Base-by-base conservation (phyloP, 257 asterid species). In the Solanum chiquidenum region DNA sequence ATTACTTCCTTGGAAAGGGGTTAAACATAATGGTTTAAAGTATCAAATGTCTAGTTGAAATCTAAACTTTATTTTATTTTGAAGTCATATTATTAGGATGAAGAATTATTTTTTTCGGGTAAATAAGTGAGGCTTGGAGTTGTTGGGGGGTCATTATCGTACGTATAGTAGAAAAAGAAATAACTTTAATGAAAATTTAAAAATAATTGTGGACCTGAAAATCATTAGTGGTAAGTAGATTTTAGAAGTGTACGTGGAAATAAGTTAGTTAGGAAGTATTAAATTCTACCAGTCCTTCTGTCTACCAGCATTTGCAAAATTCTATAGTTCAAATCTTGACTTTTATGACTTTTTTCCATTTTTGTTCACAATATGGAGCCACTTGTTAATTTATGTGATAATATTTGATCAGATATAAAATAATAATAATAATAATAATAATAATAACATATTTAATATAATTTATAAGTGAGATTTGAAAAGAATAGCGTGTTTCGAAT, bases 111-210 rank as follows among this genome's bases (percentile, higher is more conserved):
- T 0, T 18, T 46, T 21, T 7, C 7, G 25, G 79, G 84, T 55
- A 60, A 12, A 27, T 31, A 23, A 12, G 86, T 18, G 33, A 49
- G 42, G 85, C 6, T 27, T 13, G 75, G 75, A 71, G 88, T 86
- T 5, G 91, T 85, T 90, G 95, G 79, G 86, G 88, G 84, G 94
- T 91, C 93, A 85, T n/a, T 74, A 62, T 94, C 92, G 86, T 74
- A 86, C 85, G 87, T 74, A 37, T 10, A 34, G 58, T 83, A 85
- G 90, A 88, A 68, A 77, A 82, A 12, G 92, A 88, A 88, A 76
- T 33, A 86, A 29, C 76, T 33, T 72, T 14, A n/a, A 16, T 49
- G 29, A 29, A 23, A 80, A 80, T 29, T 80, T 80, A 10, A 37
- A 37, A 80, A 49, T 16, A 16, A 52, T 44, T 49, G 85, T 29